Evolutionary conservation across 805 yeast genomes (phyloP).

Genomic region (Phaffomyces antillensis): DNA sequence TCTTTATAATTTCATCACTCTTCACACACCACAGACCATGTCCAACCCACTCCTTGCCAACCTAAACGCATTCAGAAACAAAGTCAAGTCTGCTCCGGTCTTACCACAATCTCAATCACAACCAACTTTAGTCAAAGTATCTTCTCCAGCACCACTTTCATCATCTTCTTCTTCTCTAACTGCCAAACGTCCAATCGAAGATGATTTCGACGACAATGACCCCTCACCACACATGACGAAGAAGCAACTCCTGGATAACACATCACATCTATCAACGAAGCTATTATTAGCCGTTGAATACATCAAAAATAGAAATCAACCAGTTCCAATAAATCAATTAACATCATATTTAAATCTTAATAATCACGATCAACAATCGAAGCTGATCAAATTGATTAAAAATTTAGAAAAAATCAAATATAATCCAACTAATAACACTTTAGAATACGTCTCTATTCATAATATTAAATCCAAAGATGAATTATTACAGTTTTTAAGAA

Average conservation of each 20-base stretch:
- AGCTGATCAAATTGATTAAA: constrained; percentile 62
- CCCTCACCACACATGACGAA: constrained; percentile 8
- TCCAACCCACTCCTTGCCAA: constrained; percentile 43
- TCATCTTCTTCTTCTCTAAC: constrained; percentile 8
- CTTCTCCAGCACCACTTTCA: constrained; percentile 9
- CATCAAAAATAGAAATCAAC: constrained; percentile 61
- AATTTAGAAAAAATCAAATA: constrained; percentile 73
- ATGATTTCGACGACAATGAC: constrained; percentile 17
- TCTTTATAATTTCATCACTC: background rate
- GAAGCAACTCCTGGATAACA: constrained; percentile 25
- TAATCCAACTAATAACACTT: constrained; percentile 52
- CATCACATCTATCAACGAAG: constrained; percentile 74
- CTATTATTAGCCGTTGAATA: constrained; percentile 87
- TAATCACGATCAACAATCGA: constrained; percentile 42
- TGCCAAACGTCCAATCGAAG: constrained; percentile 13
- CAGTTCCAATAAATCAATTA: constrained; percentile 60
- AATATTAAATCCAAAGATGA: constrained; percentile 80
- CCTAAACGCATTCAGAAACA: constrained; percentile 57
- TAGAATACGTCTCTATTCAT: constrained; percentile 84
- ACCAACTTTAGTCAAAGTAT: constrained; percentile 4
- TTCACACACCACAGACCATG: constrained; percentile 6
- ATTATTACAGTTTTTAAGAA: constrained; percentile 61
- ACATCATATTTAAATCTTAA: constrained; percentile 53
- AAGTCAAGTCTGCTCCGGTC: constrained; percentile 51
- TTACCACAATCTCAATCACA: constrained; percentile 15